Evolutionary conservation across 805 yeast genomes (phyloP).

Genomic region (Candida sithepensis): DNA sequence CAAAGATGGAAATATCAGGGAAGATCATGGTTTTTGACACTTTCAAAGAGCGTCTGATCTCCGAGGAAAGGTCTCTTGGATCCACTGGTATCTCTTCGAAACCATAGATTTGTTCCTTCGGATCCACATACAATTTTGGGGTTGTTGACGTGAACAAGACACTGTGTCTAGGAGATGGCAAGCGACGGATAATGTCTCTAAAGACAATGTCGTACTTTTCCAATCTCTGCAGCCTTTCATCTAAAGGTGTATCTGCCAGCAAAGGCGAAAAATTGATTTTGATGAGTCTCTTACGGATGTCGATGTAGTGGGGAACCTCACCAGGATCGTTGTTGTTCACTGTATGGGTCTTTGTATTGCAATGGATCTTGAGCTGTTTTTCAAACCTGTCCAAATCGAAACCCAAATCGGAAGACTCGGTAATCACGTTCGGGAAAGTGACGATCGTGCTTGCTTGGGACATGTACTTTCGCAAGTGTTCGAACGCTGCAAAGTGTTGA

Average conservation of each 20-base stretch:
- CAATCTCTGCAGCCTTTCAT: conserved; percentile 25
- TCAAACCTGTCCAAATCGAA: conserved; percentile 42
- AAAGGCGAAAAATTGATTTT: conserved; percentile 54
- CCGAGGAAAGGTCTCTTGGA: conserved; percentile 29
- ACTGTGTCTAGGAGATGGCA: conserved; percentile 73
- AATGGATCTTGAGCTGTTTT: conserved; percentile 40
- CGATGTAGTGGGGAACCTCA: conserved; percentile 54
- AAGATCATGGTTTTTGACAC: conserved; percentile 41
- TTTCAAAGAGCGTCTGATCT: conserved; percentile 24
- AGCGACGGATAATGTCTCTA: conserved; percentile 53
- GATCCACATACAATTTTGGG: conserved; percentile 15
- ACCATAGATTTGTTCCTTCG: conserved; percentile 10
- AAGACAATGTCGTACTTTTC: conserved; percentile 34
- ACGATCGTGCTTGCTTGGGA: conserved; percentile 57
- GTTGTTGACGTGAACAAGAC: conserved; percentile 52
- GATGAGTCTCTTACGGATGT: conserved; percentile 60
- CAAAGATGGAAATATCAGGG: conserved; percentile 49
- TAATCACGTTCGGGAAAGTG: conserved; percentile 49
- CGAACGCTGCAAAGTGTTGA: conserved; percentile 38
- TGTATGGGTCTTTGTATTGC: conserved; percentile 46
- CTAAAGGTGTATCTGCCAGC: conserved; percentile 40
- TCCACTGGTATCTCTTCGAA: conserved; percentile 31
- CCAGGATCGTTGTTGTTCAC: conserved; percentile 39
- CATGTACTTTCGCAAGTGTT: conserved; percentile 47
- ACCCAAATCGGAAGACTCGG: conserved; percentile 29